Conservation (phyloP, 2,329 filamentous ascomycete genomes). For the Botrytis fragariae region DNA sequence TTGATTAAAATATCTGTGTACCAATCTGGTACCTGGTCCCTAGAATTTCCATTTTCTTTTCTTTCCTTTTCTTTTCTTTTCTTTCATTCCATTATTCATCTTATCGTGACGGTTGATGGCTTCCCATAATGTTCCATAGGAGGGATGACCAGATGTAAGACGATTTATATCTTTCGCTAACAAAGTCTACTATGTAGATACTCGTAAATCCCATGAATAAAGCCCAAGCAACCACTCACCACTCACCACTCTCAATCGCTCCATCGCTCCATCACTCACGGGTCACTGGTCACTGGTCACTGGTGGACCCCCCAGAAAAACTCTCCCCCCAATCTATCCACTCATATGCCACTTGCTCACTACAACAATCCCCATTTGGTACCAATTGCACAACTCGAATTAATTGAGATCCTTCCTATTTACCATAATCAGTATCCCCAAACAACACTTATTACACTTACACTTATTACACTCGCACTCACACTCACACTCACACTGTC, state of each 20-base stretch:
- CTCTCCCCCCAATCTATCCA: not conserved
- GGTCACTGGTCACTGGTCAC: not conserved
- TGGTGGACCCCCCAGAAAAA: not conserved
- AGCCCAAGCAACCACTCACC: not conserved
- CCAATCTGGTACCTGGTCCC: no score
- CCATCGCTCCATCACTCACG: not conserved
- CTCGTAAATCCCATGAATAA: not conserved
- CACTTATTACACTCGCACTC: not conserved
- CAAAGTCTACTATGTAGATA: not conserved
- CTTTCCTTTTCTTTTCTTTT: not conserved
- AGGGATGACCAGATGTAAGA: not conserved
- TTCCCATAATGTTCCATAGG: not conserved
- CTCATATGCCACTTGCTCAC: slow-evolving; percentile 5
- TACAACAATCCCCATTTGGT: not conserved
- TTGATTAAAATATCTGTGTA: not conserved
- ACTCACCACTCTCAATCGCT: not conserved
- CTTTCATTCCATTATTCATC: not conserved
- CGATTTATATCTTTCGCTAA: not conserved
- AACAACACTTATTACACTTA: not conserved
- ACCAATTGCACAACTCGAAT: slow-evolving; percentile 17
- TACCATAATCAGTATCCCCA: slow-evolving; percentile 1
- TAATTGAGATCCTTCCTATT: slow-evolving; percentile 20
- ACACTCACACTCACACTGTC: no score
- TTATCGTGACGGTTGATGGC: not conserved
- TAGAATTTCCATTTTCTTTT: no score